A percentile compares a stretch with the other conserved stretches of the same genome.
These are phyloP conservation scores for Dothistroma septosporum DNA, from an alignment of 2,329 filamentous ascomycete species.

Conservation along the genomic window DNA sequence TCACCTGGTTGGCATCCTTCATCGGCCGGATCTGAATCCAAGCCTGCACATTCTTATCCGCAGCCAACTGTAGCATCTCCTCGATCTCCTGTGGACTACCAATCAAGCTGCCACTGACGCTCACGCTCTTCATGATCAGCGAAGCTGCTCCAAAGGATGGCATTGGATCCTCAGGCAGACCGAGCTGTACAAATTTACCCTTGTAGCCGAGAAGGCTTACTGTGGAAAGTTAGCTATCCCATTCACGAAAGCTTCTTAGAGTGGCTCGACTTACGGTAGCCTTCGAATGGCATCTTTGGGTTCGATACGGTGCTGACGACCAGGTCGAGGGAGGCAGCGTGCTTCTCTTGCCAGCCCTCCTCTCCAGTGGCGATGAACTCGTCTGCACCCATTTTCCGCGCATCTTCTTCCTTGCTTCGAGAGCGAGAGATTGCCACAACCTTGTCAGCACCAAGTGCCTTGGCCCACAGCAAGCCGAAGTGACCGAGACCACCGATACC, in stretches of 20 bases:
- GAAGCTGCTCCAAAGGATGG: conserved; percentile 55
- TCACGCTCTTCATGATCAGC: conserved; percentile 54
- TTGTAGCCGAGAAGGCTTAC: conserved; percentile 50
- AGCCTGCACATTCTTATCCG: conserved; percentile 54
- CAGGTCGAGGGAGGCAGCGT: conserved; percentile 52
- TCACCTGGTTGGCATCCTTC: conserved; percentile 54
- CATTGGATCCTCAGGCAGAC: conserved; percentile 55
- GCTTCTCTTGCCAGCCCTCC: conserved; percentile 54
- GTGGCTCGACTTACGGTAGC: conserved; percentile 44
- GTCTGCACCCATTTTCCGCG: conserved; percentile 58
- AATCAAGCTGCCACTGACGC: conserved; percentile 44
- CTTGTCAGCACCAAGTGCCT: conserved; percentile 64
- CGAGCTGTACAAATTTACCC: conserved; percentile 62
- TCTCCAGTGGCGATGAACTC: conserved; percentile 54
- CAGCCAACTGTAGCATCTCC: conserved; percentile 59
- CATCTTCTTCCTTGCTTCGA: conserved; percentile 55
- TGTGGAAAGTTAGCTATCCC: neutral
- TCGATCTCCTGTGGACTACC: conserved; percentile 54
- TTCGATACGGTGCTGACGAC: conserved; percentile 56
- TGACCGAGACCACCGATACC: conserved; percentile 67
- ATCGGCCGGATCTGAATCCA: conserved; percentile 60
- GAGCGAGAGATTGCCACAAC: conserved; percentile 63
- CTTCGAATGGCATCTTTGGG: conserved; percentile 59
- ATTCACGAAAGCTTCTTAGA: neutral
- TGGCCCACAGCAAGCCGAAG: conserved; percentile 66